Evolutionary conservation across 2,329 filamentous ascomycete genomes (phyloP).

Genomic region (Claviceps pusilla): DNA sequence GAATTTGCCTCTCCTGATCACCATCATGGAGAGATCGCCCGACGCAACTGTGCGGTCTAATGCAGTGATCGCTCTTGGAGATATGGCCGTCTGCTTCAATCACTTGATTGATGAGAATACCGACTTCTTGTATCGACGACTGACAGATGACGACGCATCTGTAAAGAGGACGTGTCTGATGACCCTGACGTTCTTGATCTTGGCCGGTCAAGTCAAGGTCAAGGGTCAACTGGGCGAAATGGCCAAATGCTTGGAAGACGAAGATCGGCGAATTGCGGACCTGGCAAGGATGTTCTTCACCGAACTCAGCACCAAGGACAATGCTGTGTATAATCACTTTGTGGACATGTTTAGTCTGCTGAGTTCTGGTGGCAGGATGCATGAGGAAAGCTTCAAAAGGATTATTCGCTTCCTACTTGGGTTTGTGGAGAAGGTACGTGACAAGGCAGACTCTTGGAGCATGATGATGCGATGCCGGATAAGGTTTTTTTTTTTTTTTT

Average conservation of each 20-base stretch:
- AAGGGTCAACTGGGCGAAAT: slow-evolving; percentile 97
- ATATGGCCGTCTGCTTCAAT: slow-evolving; percentile 99
- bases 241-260: slow-evolving; percentile 95
- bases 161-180: slow-evolving; percentile 97
- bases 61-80: slow-evolving; percentile 87
- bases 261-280: slow-evolving; percentile 87
- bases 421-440: slow-evolving; percentile 86
- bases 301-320: slow-evolving; percentile 93
- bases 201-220: slow-evolving; percentile 97
- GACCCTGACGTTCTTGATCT: slow-evolving; percentile 93
- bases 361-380: slow-evolving; percentile 63
- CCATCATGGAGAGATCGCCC: slow-evolving; percentile 87
- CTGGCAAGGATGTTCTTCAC: slow-evolving; percentile 97
- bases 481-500: not conserved
- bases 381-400: slow-evolving; percentile 71
- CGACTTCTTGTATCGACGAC: slow-evolving; percentile 85
- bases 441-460: not conserved
- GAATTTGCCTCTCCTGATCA: slow-evolving; percentile 86
- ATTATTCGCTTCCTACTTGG: slow-evolving; percentile 87
- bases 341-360: slow-evolving; percentile 96
- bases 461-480: slow-evolving; percentile 10
- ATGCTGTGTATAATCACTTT: slow-evolving; percentile 98
- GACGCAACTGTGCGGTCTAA: slow-evolving; percentile 91
- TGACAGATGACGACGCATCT: slow-evolving; percentile 74
- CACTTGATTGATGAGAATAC: slow-evolving; percentile 98